Conservation (phyloP, 345 rosid genomes). For the Hirschfeldia incana region DNA sequence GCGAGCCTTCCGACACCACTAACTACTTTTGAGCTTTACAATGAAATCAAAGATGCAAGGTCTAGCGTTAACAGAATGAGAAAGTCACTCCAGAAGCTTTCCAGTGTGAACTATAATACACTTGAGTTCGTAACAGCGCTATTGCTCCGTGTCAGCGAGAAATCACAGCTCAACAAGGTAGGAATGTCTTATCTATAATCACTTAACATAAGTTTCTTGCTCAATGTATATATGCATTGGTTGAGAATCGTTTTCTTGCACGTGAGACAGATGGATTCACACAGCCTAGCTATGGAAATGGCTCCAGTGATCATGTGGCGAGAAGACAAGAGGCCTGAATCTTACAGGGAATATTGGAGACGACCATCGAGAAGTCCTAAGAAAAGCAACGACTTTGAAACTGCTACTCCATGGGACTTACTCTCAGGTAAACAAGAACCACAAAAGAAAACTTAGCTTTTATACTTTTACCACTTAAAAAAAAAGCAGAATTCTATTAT, state of each 20-base stretch:
- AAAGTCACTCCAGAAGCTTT: constrained; percentile 76
- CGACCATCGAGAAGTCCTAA: constrained; percentile 52
- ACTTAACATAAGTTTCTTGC: background rate
- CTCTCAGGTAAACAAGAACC: constrained; percentile 60
- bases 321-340: constrained; percentile 64
- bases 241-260: background rate
- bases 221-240: background rate
- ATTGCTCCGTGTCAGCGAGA: constrained; percentile 79
- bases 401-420: constrained; percentile 74
- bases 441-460: background rate
- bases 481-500: background rate
- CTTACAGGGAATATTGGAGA: constrained; percentile 71
- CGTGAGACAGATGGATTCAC: constrained; percentile 79
- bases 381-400: constrained; percentile 47
- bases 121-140: constrained; percentile 82
- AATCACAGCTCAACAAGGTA: constrained; percentile 82
- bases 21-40: constrained; percentile 75
- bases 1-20: constrained; percentile 94
- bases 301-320: constrained; percentile 92
- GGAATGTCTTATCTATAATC: constrained; percentile 12
- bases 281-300: constrained; percentile 82
- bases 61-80: constrained; percentile 67
- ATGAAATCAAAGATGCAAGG: constrained; percentile 71
- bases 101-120: constrained; percentile 81
- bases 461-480: background rate